Base-by-base conservation (phyloP, 2,329 filamentous ascomycete species). In the Penicillium sp. region DNA sequence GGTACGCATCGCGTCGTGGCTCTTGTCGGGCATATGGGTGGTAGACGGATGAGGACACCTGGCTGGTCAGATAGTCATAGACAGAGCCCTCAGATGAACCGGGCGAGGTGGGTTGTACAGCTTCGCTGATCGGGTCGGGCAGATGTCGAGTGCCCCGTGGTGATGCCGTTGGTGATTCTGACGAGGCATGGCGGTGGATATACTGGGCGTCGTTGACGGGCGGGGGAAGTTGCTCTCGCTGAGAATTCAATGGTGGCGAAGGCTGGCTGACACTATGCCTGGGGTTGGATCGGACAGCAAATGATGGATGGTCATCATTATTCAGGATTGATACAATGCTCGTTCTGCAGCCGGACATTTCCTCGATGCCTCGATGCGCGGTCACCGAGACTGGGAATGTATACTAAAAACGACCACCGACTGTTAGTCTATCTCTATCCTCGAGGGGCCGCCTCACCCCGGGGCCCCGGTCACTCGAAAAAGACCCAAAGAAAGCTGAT, bases 251-350 rank as follows among this genome's bases (percentile, higher is more conserved):
- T 33, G 66, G 58, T 24, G 59, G 58, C 23, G 67, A 64, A 18
- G 28, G 28, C 36, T 60, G 64, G 11, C 60, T 61, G 46, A 56
- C 60, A 19, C 54, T 59, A 16, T 63, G 48, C 54, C 60, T 56
- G 9, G 64, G 61, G 16, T 66, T 62, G 26, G 72, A 73, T 45
- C 74, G 73, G 48, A 78, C 72, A 31, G 73, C 72, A 64, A 78
- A 78, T 23, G 76, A 76, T 40, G 76, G 76, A 54, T 76, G 73
- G 58, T 78, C 75, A 67, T 78, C 75, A 65, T 78, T 77, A 66
- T 78, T 78, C 55, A 78, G 59, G 59, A 78, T 78, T 26, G 76
- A 78, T 54, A 76, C 69, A 59, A 75, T 69, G 61, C 63, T 72
- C 42, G 71, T 56, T 56, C 60, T 68, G 59, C 68, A 66, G 52